Conservation (phyloP, 2,329 filamentous ascomycete genomes). For the Penicillium sp. region DNA sequence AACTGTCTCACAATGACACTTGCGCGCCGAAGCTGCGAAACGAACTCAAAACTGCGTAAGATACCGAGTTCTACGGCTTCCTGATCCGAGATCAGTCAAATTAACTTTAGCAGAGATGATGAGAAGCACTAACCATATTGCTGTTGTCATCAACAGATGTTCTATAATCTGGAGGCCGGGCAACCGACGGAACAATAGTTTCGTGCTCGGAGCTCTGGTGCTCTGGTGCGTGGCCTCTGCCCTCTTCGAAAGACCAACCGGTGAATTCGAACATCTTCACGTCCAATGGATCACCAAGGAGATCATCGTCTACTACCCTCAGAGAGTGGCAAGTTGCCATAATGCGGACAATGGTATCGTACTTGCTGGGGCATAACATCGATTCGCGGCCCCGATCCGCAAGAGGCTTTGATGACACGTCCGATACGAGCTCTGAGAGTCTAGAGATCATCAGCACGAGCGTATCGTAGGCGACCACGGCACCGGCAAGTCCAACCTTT, state of each 20-base stretch:
- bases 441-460: slow-evolving; percentile 37
- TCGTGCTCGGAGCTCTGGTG: slow-evolving; percentile 77
- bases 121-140: slow-evolving; percentile 28
- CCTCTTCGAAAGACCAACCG: slow-evolving; percentile 89
- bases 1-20: slow-evolving; percentile 92
- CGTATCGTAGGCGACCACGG: background rate
- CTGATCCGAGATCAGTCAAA: slow-evolving; percentile 23
- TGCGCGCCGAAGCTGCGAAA: slow-evolving; percentile 86
- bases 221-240: slow-evolving; percentile 66
- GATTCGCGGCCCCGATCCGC: slow-evolving; percentile 59
- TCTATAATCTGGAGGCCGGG: slow-evolving; percentile 71
- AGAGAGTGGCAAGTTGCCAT: slow-evolving; percentile 98
- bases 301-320: slow-evolving; percentile 81
- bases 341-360: slow-evolving; percentile 79
- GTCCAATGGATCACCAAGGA: slow-evolving; percentile 92
- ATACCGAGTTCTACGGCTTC: slow-evolving; percentile 81
- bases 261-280: slow-evolving; percentile 99
- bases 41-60: slow-evolving; percentile 89
- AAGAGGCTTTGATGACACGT: slow-evolving; percentile 62
- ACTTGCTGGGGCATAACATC: slow-evolving; percentile 63
- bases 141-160: slow-evolving; percentile 58
- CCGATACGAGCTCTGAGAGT: slow-evolving; percentile 77
- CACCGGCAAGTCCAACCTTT: slow-evolving; percentile 41
- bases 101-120: background rate
- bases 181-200: slow-evolving; percentile 76